Base-by-base conservation (phyloP, 2,329 filamentous ascomycete species). In the Chaetomium sp. region DNA sequence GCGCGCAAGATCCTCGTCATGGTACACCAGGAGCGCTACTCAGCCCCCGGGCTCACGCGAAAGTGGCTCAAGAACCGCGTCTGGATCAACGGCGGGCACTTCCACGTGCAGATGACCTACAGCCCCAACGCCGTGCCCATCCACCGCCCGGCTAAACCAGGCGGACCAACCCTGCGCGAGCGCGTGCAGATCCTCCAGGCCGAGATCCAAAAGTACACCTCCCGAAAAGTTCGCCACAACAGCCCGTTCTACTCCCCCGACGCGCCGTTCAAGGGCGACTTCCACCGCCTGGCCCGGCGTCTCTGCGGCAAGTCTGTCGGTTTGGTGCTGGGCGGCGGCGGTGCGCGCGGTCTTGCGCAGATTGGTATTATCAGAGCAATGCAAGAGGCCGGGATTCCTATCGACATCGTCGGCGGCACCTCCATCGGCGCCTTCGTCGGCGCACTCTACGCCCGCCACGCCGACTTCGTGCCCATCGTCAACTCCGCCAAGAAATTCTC, bases 71-170 rank as follows among this genome's bases (percentile, higher is more conserved):
- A 86, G 59, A 96, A 96, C 66, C 86, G 94, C 1, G 85, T 95
- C 59, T 99, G 94, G 94, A 94, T 99, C 71, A 99, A 97, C 62
- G 94, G 94, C 12, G 92, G 92, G 5, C 95, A 99, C 69, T 94
- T 95, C 67, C 94, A 99, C 64, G 88, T 99, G 10, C 94, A 99
- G 66, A 97, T 99, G 94, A 80, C 88, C 0, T 92, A 94, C 69
- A 83, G 87, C 41, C 79, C 86, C 3, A 86, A 88, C 46, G 76
- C 86, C 1, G 86, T 95, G 61, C 88, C 91, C 2, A 82, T 88
- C 0, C 86, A 91, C 65, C 81, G 86, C 19, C 85, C 85, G 11
- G 80, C 83, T 1, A 89, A 90, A 64, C 86, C 87, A 51, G 86
- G 95, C 12, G 91, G 92, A 0, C 88, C 87, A 4, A 90, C 87